Percentiles rank a stretch among this genome's conserved stretches.
Evolutionary conservation across 495 filamentous ascomycete species (phyloP).

Genomic region (Penicillium pulvis): DNA sequence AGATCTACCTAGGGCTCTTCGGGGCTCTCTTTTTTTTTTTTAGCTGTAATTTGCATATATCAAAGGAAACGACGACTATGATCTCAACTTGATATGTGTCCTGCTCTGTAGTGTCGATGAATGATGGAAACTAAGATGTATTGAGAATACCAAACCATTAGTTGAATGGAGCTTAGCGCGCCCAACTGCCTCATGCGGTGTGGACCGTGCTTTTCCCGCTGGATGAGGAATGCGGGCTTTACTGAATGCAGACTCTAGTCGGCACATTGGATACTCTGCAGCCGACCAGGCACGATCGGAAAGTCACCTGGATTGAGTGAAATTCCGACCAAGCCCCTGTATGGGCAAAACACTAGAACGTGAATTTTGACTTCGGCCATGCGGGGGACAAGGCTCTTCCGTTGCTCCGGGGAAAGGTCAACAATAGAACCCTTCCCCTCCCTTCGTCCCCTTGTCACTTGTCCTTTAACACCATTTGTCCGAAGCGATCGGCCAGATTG

Average conservation of each 20-base stretch:
- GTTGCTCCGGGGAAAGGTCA: constrained; percentile 46
- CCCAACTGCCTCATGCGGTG: constrained; percentile 6
- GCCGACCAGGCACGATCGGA: background rate
- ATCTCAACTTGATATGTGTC: background rate
- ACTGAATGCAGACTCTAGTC: background rate
- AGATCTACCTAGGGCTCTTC: too few species aligned
- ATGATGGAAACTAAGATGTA: constrained; percentile 2
- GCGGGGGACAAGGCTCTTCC: constrained; percentile 42
- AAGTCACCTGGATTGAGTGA: background rate
- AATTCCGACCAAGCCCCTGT: background rate
- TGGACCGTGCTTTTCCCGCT: constrained; percentile 3
- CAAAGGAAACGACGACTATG: background rate
- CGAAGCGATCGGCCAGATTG: constrained; percentile 13
- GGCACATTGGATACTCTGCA: background rate
- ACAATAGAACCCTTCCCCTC: constrained; percentile 3
- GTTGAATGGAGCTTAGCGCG: constrained; percentile 1
- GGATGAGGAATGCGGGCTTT: constrained; percentile 5
- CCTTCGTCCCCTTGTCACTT: constrained; percentile 1
- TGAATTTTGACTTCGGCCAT: constrained; percentile 35
- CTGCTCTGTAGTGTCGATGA: background rate
- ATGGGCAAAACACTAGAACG: constrained; percentile 10
- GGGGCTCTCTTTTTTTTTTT: background rate
- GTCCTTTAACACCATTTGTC: constrained; percentile 22
- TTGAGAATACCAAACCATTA: background rate
- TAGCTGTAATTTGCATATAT: background rate